These are phyloP conservation scores for Mimosa pudica DNA, from an alignment of 306 rosid genomes.

Conservation along the genomic window DNA sequence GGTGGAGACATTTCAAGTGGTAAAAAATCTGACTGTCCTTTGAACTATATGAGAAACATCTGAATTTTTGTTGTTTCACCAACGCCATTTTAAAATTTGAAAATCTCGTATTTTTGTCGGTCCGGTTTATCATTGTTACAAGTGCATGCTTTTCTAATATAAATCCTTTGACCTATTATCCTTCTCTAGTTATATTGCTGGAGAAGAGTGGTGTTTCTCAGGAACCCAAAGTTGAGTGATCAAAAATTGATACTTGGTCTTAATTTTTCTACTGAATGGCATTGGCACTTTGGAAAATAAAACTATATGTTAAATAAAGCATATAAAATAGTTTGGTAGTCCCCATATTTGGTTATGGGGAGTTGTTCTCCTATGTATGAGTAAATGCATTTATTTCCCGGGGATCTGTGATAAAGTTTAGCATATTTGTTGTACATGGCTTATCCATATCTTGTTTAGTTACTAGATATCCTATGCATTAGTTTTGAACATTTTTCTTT, in stretches of 20 bases:
- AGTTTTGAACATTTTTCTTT: slow-evolving; percentile 13
- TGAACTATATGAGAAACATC: slow-evolving; percentile 9
- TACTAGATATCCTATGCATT: neutral
- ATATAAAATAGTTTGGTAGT: neutral
- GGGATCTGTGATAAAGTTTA: neutral
- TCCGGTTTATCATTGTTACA: too few relatives aligned
- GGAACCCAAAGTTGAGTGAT: too few relatives aligned
- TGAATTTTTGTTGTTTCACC: slow-evolving; percentile 10
- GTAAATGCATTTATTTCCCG: neutral
- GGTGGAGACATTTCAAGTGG: slow-evolving; percentile 86
- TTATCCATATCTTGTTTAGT: neutral
- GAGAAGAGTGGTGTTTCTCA: too few relatives aligned
- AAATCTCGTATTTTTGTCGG: too few relatives aligned
- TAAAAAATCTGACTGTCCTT: slow-evolving; percentile 45
- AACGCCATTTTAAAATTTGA: slow-evolving; percentile 19
- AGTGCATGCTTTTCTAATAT: too few relatives aligned
- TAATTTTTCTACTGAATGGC: too few relatives aligned
- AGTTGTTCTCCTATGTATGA: neutral
- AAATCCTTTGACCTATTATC: too few relatives aligned
- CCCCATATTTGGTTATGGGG: slow-evolving; percentile 5
- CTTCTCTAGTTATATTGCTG: too few relatives aligned
- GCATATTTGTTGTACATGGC: neutral
- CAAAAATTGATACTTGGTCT: too few relatives aligned
- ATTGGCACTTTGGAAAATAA: neutral
- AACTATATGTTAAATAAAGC: neutral